Evolutionary conservation across 2,329 filamentous ascomycete genomes (phyloP).

Genomic region (Penicillium sp.): DNA sequence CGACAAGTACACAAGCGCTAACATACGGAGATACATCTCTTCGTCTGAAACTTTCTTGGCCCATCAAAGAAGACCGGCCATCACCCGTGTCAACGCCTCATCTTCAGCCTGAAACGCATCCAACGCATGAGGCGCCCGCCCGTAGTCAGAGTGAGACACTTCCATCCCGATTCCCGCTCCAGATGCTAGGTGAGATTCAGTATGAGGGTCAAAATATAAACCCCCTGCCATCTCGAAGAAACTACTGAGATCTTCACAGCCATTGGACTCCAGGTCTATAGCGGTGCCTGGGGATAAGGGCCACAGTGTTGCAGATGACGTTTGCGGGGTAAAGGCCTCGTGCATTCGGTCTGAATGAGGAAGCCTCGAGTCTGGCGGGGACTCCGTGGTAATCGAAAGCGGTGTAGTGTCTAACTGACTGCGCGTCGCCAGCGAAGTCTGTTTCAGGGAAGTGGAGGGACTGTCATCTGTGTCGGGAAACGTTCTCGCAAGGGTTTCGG

Average conservation of each 20-base stretch:
- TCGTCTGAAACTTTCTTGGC: too few species aligned
- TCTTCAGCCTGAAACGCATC: conserved; percentile 39
- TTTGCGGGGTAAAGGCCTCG: conserved; percentile 19
- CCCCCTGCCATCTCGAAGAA: conserved; percentile 63
- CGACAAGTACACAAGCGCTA: too few species aligned
- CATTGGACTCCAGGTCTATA: conserved; percentile 21
- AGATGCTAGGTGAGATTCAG: conserved; percentile 7
- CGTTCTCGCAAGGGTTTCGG: background rate
- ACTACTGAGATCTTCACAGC: conserved; percentile 57
- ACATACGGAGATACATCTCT: too few species aligned
- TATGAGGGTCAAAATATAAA: conserved; percentile 32
- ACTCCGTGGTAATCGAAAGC: conserved; percentile 1
- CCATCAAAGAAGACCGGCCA: conserved; percentile 35
- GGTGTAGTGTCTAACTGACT: conserved; percentile 1
- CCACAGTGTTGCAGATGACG: conserved; percentile 20
- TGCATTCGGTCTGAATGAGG: conserved; percentile 13
- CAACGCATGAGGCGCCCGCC: conserved; percentile 14
- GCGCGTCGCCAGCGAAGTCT: background rate
- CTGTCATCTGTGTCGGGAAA: background rate
- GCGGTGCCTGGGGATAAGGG: conserved; percentile 20
- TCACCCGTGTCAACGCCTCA: conserved; percentile 38
- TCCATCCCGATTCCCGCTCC: conserved; percentile 12
- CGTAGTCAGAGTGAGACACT: conserved; percentile 8
- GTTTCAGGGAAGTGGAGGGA: background rate
- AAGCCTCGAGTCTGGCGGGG: conserved; percentile 1